Base-by-base conservation (phyloP, 768 basidiomycete species). In the Amanita rimosa region DNA sequence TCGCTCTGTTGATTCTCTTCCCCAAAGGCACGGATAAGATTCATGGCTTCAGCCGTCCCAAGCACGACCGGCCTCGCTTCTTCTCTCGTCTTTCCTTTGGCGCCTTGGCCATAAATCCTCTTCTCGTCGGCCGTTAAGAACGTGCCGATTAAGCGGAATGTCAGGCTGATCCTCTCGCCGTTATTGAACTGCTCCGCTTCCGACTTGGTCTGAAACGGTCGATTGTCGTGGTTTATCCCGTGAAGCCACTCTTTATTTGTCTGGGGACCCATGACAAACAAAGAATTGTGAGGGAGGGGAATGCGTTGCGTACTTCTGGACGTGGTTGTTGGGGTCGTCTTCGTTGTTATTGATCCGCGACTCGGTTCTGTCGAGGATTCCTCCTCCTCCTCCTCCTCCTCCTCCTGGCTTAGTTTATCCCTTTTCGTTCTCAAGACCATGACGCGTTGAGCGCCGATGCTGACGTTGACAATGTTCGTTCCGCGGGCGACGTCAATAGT, bases 161-260 rank as follows among this genome's bases (percentile, higher is more conserved):
- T 91, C 55, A 89, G 62, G 57, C 85, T 87, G 59, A 90, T 87
- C 41, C 87, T 73, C 44, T 72, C 81, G 21, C 81, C 83, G n/a
- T 67, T 58, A 55, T 73, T 67, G 38, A 66, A 64, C 26, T 62
- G 72, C 64, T 90, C 87, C 21, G 66, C 73, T 2, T 61, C 58
- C 1, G 72, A 67, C 61, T 89, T 90, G 3, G 63, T 58, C 5
- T 59, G 51, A 3, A 70, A 51, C 3, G 76, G 74, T 1, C 88
- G 81, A 53, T 85, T 88, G 65, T 90, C 87, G 47, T 78, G 77
- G 51, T 79, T 76, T 54, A 91, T 85, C 36, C 76, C 78, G 57
- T 91, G 87, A 47, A 88, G 65, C 83, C 85, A 90, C 50, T 70
- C 72, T 48, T 68, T 66, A 55, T 91, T 91, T 42, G 86, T 89